phyloP scores from a whole-genome alignment of 441 rosid genomes.

The Pelargonium australe region DNA sequence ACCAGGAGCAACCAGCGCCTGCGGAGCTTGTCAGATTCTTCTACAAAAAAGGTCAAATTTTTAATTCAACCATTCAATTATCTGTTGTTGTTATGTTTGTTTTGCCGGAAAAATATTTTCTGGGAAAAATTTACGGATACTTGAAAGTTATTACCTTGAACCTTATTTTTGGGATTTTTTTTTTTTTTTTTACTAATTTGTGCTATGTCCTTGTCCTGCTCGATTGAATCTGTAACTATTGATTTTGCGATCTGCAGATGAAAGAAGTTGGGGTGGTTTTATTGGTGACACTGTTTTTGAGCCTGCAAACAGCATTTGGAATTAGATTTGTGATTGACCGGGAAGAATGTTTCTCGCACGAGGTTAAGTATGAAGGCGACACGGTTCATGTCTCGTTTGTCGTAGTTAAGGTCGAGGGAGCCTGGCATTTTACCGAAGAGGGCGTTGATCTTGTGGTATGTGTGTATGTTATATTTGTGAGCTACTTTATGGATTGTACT shows the following conservation, averaged over 20 bases:
- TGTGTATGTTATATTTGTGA: too few relatives aligned
- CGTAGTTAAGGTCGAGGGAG: neutral
- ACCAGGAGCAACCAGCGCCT: too few relatives aligned
- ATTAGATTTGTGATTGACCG: neutral
- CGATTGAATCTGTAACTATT: neutral
- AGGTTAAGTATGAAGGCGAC: neutral
- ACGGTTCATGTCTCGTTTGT: neutral
- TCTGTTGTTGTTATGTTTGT: neutral
- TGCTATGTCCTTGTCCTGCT: neutral
- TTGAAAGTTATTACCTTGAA: neutral
- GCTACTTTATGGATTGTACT: too few relatives aligned
- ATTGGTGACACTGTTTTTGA: neutral
- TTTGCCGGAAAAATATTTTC: neutral
- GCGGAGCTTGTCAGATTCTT: too few relatives aligned
- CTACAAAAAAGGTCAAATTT: too few relatives aligned
- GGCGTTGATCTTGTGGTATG: slow-evolving; percentile 3
- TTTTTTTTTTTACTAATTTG: neutral
- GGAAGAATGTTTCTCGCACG: slow-evolving; percentile 1
- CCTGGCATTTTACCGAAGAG: neutral
- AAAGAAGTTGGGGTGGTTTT: neutral
- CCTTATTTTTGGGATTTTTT: neutral
- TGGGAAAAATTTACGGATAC: neutral
- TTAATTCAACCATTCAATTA: too few relatives aligned
- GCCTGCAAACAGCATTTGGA: neutral
- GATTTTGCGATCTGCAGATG: neutral